Percentiles rank a stretch among this genome's conserved stretches.
These are phyloP conservation scores for Verbena officinalis DNA, from an alignment of 257 asterid genomes.

Conservation along the genomic window DNA sequence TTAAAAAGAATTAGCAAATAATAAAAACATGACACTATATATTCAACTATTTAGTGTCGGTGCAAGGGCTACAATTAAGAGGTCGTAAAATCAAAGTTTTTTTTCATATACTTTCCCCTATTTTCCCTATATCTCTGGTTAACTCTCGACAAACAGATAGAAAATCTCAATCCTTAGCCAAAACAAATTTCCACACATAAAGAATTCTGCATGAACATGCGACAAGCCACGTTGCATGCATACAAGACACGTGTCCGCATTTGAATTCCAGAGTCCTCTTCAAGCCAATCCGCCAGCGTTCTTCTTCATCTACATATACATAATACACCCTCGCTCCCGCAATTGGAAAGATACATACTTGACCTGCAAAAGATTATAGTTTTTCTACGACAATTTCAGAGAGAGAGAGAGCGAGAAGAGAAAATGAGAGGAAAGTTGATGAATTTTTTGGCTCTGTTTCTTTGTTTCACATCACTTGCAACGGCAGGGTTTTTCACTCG, in stretches of 20 bases:
- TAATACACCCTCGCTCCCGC: not conserved
- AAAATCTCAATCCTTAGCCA: slow-evolving; percentile 12
- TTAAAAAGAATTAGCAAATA: no score
- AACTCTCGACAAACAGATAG: no score
- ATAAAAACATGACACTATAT: no score
- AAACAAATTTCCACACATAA: slow-evolving; percentile 3
- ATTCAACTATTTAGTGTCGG: no score
- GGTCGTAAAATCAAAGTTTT: no score
- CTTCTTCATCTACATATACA: not conserved
- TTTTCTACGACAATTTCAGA: not conserved
- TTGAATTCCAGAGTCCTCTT: slow-evolving; percentile 11
- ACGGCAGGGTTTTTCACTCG: slow-evolving; percentile 36
- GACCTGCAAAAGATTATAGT: not conserved
- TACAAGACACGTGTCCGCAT: slow-evolving; percentile 24
- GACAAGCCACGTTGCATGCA: slow-evolving; percentile 30
- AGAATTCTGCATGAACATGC: no score
- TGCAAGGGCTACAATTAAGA: no score
- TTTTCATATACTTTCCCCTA: no score
- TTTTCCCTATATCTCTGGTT: no score
- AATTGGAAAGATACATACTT: no score
- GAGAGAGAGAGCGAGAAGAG: not conserved
- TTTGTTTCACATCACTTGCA: slow-evolving; percentile 30
- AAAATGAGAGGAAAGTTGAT: slow-evolving; percentile 9
- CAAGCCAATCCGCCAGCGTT: slow-evolving; percentile 8
- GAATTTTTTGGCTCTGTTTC: slow-evolving; percentile 35